Base-by-base conservation (phyloP, 2,329 filamentous ascomycete species). In the Colletotrichum eremochloae region DNA sequence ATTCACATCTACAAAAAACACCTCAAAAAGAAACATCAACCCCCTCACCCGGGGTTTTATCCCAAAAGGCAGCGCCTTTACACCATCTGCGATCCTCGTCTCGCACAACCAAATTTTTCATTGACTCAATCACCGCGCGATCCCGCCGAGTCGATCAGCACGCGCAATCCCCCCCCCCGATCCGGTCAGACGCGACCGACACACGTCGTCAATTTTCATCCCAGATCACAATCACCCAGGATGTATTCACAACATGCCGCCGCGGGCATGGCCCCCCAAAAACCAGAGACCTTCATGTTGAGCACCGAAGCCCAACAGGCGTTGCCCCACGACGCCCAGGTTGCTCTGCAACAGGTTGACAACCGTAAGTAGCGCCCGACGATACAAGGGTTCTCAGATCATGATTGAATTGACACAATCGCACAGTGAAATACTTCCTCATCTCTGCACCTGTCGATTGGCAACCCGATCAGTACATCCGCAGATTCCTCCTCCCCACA, bases 381-480 rank as follows among this genome's bases (percentile, higher is more conserved):
- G n/a, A 15, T 3, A 33, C 53, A 24, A 42, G 18, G 33, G 15
- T 61, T 24, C 31, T n/a, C 6, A 2, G 9, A 4, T 46, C 33
- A 31, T 48, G 75, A 80, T 52, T 46, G 18, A 40, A 62, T 78
- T 81, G 74, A 79, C 71, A 44, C 40, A 6, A 42, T 29, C 58
- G 6, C 67, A 38, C 81, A 97, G 95, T 99, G 80, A 99, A 99
- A 90, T 99, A 98, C 85, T 99, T 99, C 84, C 93, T 99, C 84
- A 97, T 99, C 78, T 99, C 96, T 56, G 96, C 96, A 52, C 96
- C 96, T 48, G 96, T 98, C 76, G 96, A 99, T 85, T 99, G 96
- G 96, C 93, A 94, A 78, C 92, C 92, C 62, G 96, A 98, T 80
- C 96, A 98, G 84, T 97, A 98, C 81, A 98, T 99, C 80, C 92